Percentiles rank a stretch among this genome's conserved stretches.
phyloP scores from a whole-genome alignment of 768 basidiomycete genomes.

The Tubosaeta sp. region DNA sequence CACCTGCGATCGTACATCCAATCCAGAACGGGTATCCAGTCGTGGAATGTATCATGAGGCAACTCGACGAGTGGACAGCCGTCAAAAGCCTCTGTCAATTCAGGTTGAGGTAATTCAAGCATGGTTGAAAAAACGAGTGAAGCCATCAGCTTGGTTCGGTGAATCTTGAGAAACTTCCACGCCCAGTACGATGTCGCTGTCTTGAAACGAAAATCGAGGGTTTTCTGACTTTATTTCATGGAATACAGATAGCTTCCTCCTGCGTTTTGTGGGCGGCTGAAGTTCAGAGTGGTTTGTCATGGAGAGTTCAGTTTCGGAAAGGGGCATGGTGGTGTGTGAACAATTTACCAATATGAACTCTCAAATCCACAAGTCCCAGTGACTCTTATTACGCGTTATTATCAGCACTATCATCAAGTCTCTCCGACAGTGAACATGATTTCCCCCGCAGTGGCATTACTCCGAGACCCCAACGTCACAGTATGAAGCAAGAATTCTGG shows the following conservation, averaged over 20 bases:
- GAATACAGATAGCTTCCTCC: not conserved
- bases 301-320: not conserved
- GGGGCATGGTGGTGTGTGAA: not conserved
- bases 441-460: not conserved
- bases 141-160: conserved; percentile 4
- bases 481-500: no score
- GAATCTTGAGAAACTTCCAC: conserved; percentile 27
- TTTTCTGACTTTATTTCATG: not conserved
- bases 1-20: conserved; percentile 35
- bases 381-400: no score
- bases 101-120: conserved; percentile 33
- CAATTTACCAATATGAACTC: not conserved
- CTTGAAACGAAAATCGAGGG: conserved; percentile 27
- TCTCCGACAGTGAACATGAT: not conserved
- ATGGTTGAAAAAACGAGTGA: conserved; percentile 33
- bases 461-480: not conserved
- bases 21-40: conserved; percentile 28
- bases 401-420: no score
- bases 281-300: not conserved
- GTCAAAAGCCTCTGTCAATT: conserved; percentile 27
- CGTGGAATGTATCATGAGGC: conserved; percentile 20
- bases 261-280: conserved; percentile 5
- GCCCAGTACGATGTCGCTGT: conserved; percentile 35
- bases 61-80: conserved; percentile 30
- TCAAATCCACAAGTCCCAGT: no score